These are phyloP conservation scores for Naganishia cerealis DNA, from an alignment of 1,284 basidiomycete genomes.

Conservation along the genomic window DNA sequence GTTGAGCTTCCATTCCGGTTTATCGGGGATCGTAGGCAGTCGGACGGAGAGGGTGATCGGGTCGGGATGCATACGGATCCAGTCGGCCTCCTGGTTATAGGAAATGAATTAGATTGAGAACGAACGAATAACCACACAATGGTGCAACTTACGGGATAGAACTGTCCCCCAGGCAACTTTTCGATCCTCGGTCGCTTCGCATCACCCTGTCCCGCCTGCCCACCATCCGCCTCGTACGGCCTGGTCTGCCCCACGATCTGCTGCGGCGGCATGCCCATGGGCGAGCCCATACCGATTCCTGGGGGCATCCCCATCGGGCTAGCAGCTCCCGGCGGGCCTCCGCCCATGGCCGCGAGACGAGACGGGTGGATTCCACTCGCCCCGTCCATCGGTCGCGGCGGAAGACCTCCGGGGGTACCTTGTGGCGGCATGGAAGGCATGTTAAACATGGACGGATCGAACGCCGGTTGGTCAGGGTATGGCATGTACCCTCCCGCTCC, in stretches of 20 bases:
- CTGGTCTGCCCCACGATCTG: slow-evolving; percentile 41
- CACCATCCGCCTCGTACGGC: slow-evolving; percentile 57
- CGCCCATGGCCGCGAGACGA: slow-evolving; percentile 35
- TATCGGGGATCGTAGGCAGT: slow-evolving; percentile 71
- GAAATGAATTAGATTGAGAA: slow-evolving; percentile 14
- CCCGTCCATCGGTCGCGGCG: slow-evolving; percentile 43
- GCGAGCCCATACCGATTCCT: slow-evolving; percentile 9
- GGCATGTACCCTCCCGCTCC: slow-evolving; percentile 63
- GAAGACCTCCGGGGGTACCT: slow-evolving; percentile 35
- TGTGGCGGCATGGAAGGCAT: slow-evolving; percentile 31
- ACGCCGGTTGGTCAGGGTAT: slow-evolving; percentile 40
- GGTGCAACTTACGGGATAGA: slow-evolving; percentile 69
- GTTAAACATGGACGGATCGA: slow-evolving; percentile 36
- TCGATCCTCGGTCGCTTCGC: slow-evolving; percentile 78
- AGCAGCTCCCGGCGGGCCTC: slow-evolving; percentile 26
- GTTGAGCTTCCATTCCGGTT: slow-evolving; percentile 87
- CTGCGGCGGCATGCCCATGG: slow-evolving; percentile 55
- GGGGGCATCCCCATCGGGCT: slow-evolving; percentile 17
- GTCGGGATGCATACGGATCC: slow-evolving; percentile 83
- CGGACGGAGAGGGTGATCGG: slow-evolving; percentile 80
- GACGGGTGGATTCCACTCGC: slow-evolving; percentile 30
- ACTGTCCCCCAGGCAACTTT: slow-evolving; percentile 73
- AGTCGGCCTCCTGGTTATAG: slow-evolving; percentile 60
- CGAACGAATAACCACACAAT: slow-evolving; percentile 22
- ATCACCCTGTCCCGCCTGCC: slow-evolving; percentile 58